phyloP scores from a whole-genome alignment of 495 filamentous ascomycete species.

The Aspergillus bertholletiae region DNA sequence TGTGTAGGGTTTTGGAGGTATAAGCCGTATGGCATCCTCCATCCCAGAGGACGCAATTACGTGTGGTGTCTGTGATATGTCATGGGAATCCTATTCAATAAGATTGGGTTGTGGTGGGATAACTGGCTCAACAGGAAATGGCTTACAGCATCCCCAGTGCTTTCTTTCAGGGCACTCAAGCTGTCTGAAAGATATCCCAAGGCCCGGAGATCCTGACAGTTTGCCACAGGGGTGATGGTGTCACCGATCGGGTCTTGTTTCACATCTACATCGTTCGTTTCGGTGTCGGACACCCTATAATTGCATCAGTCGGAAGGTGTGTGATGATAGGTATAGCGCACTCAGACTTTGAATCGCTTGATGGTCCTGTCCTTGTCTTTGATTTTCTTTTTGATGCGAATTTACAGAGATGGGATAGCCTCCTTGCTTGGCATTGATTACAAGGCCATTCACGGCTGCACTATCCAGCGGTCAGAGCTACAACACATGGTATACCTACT shows the following conservation, averaged over 20 bases:
- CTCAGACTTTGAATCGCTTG: slow-evolving; percentile 12
- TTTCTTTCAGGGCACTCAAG: slow-evolving; percentile 8
- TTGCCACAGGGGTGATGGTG: background rate
- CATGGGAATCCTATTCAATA: background rate
- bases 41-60: slow-evolving; percentile 16
- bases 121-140: background rate
- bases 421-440: slow-evolving; percentile 30
- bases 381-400: slow-evolving; percentile 14
- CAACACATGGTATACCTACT: background rate
- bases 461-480: slow-evolving; percentile 16
- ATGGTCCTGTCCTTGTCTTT: slow-evolving; percentile 2
- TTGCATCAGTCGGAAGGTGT: background rate
- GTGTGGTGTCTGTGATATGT: background rate
- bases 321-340: background rate
- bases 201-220: slow-evolving; percentile 17
- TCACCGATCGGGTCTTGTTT: background rate
- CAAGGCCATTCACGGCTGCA: slow-evolving; percentile 35
- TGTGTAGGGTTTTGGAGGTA: slow-evolving; percentile 31
- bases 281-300: background rate
- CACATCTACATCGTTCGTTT: background rate
- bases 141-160: slow-evolving; percentile 9
- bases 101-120: background rate
- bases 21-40: slow-evolving; percentile 18
- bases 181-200: slow-evolving; percentile 25
- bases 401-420: slow-evolving; percentile 29